Evolutionary conservation across 2,329 filamentous ascomycete species (phyloP).

Genomic region (Diaporthe destruens): DNA sequence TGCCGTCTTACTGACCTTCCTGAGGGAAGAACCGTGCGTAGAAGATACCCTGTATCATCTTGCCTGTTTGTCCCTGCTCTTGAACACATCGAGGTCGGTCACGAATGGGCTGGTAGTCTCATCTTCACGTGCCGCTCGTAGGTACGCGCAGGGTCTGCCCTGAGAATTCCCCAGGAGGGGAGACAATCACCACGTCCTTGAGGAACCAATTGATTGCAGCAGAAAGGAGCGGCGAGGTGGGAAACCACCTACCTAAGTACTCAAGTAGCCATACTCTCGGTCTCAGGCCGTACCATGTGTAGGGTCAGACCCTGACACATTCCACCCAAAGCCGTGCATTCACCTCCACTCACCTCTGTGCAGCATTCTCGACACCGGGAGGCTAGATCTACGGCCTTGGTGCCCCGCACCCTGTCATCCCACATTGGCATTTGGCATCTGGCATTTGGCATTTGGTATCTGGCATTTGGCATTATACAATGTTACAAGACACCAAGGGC

Average conservation of each 20-base stretch:
- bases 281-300: too few species aligned
- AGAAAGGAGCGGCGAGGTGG: not conserved
- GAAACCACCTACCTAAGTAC: too few species aligned
- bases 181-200: not conserved
- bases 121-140: not conserved
- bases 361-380: not conserved
- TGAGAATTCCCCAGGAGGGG: too few species aligned
- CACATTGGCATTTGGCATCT: not conserved
- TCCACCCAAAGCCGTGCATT: too few species aligned
- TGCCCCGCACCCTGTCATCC: not conserved
- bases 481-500: not conserved
- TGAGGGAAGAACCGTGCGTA: constrained; percentile 77
- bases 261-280: too few species aligned
- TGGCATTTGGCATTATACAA: not conserved
- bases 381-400: not conserved
- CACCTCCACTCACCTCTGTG: not conserved
- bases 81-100: constrained; percentile 22
- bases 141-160: not conserved
- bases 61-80: constrained; percentile 33
- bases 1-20: constrained; percentile 64
- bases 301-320: not conserved
- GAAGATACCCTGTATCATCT: constrained; percentile 78
- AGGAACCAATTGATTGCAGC: not conserved
- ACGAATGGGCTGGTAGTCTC: not conserved
- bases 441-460: too few species aligned